These are phyloP conservation scores for Periconia sp. DNA, from an alignment of 2,329 filamentous ascomycete species.

Conservation along the genomic window DNA sequence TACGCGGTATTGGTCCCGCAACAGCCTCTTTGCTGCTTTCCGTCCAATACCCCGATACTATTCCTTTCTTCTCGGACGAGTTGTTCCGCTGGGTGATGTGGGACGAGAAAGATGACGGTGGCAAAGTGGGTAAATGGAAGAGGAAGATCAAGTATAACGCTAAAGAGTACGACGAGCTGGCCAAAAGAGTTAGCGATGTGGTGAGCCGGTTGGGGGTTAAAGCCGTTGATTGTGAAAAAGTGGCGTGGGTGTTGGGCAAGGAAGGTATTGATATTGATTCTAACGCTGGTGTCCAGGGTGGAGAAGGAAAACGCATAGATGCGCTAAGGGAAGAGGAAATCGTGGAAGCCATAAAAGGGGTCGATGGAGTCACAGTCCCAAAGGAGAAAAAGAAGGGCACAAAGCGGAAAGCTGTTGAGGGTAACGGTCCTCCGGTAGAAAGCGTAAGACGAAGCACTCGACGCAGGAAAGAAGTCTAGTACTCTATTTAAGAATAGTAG, in stretches of 20 bases:
- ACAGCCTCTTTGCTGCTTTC: constrained; percentile 75
- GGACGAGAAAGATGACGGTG: constrained; percentile 37
- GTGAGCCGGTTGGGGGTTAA: constrained; percentile 32
- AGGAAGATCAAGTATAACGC: constrained; percentile 67
- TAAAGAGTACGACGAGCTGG: constrained; percentile 67
- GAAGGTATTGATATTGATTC: constrained; percentile 26
- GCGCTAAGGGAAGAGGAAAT: not conserved
- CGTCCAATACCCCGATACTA: constrained; percentile 59
- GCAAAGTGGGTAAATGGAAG: constrained; percentile 50
- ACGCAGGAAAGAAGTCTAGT: constrained; percentile 12
- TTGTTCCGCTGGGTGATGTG: constrained; percentile 71
- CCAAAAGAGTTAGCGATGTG: constrained; percentile 36
- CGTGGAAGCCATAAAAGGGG: not conserved
- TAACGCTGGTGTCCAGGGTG: not conserved
- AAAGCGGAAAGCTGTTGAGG: constrained; percentile 25
- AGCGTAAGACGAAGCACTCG: constrained; percentile 29
- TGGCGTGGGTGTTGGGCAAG: constrained; percentile 68
- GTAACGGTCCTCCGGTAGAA: constrained; percentile 12
- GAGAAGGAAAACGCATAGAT: constrained; percentile 1
- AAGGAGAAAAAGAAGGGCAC: constrained; percentile 15
- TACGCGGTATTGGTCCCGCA: constrained; percentile 78
- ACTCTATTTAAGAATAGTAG: not conserved
- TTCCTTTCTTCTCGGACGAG: constrained; percentile 81
- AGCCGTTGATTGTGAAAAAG: constrained; percentile 68
- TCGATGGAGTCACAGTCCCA: not conserved